Conservation (phyloP, 306 rosid genomes). For the Amphicarpaea edgeworthii region DNA sequence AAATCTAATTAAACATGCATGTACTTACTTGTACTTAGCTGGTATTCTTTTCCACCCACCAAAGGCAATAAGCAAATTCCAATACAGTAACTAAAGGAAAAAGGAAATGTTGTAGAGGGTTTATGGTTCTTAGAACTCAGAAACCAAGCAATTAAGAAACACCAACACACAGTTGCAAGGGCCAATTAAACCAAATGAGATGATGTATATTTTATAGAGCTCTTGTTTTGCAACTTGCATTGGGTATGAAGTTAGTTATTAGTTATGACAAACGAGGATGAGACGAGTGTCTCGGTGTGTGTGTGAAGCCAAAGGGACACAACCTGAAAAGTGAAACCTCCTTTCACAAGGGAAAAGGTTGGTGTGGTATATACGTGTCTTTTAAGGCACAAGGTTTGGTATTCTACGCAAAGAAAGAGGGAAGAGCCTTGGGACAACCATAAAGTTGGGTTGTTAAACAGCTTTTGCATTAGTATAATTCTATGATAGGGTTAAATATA, state of each 20-base stretch:
- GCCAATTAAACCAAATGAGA: not conserved
- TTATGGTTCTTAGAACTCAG: not conserved
- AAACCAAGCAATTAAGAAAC: not conserved
- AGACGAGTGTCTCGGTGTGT: not conserved
- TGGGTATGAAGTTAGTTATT: not conserved
- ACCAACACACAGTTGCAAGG: not conserved
- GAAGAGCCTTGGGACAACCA: not conserved
- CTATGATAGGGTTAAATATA: no score
- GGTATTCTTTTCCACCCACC: not conserved
- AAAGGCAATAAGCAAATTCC: not conserved
- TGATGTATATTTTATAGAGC: constrained; percentile 11
- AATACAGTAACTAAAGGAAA: not conserved
- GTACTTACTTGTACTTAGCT: not conserved
- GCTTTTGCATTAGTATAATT: constrained; percentile 1
- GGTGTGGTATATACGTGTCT: constrained; percentile 24
- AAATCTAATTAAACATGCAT: not conserved
- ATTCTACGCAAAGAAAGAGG: constrained; percentile 45
- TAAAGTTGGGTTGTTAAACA: not conserved
- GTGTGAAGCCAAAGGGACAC: constrained; percentile 22
- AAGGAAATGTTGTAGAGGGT: not conserved
- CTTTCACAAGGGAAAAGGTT: constrained; percentile 36
- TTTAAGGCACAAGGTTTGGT: constrained; percentile 41
- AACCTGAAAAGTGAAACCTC: not conserved
- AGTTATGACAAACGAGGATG: not conserved
- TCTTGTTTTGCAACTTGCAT: constrained; percentile 3